Percentiles rank a stretch among this genome's conserved stretches.
Evolutionary conservation across 331 rosid species (phyloP).

Genomic region (Rhamnella rubrinervis): DNA sequence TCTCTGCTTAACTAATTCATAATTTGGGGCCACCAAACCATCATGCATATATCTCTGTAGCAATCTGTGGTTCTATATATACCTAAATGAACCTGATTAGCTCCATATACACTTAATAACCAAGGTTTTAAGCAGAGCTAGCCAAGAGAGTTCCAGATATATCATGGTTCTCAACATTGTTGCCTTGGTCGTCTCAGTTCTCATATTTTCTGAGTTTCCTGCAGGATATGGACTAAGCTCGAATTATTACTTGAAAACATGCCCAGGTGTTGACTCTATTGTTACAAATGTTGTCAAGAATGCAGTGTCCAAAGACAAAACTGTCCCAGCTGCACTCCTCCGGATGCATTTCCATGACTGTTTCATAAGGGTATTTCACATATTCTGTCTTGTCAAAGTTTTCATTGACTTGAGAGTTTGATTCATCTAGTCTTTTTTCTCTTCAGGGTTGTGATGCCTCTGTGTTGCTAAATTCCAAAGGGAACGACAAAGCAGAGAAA

Average conservation of each 20-base stretch:
- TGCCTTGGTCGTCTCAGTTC: constrained; percentile 37
- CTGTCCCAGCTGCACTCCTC: constrained; percentile 54
- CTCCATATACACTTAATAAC: constrained; percentile 19
- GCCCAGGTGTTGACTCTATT: constrained; percentile 47
- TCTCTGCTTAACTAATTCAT: constrained; percentile 35
- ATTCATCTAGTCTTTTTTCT: not conserved
- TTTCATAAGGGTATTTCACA: constrained; percentile 43
- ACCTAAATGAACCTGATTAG: constrained; percentile 17
- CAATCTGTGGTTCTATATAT: constrained; percentile 38
- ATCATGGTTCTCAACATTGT: constrained; percentile 44
- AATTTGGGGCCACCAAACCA: constrained; percentile 35
- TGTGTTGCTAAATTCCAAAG: constrained; percentile 42
- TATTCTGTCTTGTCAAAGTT: not conserved
- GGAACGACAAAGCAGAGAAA: constrained; percentile 50
- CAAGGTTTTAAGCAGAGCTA: constrained; percentile 15
- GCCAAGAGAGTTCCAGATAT: constrained; percentile 9
- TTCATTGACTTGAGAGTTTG: not conserved
- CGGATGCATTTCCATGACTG: constrained; percentile 65
- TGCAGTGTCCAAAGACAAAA: constrained; percentile 36
- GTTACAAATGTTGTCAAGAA: constrained; percentile 40
- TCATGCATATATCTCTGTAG: constrained; percentile 7
- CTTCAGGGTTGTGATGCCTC: constrained; percentile 63
- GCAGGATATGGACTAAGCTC: constrained; percentile 54
- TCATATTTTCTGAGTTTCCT: constrained; percentile 43
- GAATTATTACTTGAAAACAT: constrained; percentile 65